A percentile compares a stretch with the other conserved stretches of the same genome.
phyloP scores from a whole-genome alignment of 2,329 filamentous ascomycete species.

The Stromatinia cepivora region DNA sequence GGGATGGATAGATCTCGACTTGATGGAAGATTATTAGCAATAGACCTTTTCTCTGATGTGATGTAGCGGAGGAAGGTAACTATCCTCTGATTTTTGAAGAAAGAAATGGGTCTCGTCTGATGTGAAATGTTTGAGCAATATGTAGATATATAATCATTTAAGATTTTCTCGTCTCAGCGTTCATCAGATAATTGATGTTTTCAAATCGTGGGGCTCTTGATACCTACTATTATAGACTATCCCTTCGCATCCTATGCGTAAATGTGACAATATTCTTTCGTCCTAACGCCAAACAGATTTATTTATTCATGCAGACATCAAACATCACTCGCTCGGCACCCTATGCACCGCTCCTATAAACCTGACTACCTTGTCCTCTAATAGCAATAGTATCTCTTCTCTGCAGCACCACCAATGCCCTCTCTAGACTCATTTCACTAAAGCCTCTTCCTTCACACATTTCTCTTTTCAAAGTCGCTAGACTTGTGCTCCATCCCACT shows the following conservation, averaged over 20 bases:
- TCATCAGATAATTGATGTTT: background rate
- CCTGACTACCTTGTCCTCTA: conserved; percentile 71
- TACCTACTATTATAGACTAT: background rate
- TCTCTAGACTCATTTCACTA: conserved; percentile 79
- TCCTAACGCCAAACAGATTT: conserved; percentile 14
- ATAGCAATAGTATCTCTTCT: conserved; percentile 84
- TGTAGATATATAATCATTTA: background rate
- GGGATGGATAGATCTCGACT: too few relatives aligned
- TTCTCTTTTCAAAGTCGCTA: conserved; percentile 82
- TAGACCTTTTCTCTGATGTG: too few relatives aligned
- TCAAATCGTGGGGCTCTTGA: background rate
- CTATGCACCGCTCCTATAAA: conserved; percentile 70
- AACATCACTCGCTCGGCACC: background rate
- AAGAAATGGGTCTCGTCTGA: background rate
- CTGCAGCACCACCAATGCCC: conserved; percentile 83
- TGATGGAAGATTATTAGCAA: too few relatives aligned
- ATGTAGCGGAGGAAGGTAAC: too few relatives aligned
- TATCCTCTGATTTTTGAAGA: background rate
- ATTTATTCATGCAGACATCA: conserved; percentile 15
- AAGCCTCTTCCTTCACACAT: conserved; percentile 92
- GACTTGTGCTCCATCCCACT: conserved; percentile 91
- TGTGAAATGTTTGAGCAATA: background rate
- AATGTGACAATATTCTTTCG: background rate
- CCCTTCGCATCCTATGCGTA: background rate
- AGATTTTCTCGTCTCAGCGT: background rate